Evolutionary conservation across 495 filamentous ascomycete species (phyloP).

Genomic region (Lasiosphaeriaceae sp.): DNA sequence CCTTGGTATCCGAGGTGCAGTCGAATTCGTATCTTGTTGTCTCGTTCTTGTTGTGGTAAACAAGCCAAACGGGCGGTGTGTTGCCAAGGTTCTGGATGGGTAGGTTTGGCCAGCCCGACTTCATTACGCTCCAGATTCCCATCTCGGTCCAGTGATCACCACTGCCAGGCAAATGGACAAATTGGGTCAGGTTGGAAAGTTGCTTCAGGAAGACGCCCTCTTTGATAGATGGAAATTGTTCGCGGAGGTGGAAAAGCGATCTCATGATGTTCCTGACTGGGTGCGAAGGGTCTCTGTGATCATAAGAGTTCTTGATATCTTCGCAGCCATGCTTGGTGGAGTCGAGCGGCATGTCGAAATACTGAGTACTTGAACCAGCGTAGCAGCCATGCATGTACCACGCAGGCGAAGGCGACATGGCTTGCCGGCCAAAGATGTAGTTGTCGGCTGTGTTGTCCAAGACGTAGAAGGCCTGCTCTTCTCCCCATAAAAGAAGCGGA

Average conservation of each 20-base stretch:
- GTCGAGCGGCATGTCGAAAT: slow-evolving; percentile 30
- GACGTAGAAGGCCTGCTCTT: slow-evolving; percentile 67
- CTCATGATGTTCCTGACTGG: slow-evolving; percentile 55
- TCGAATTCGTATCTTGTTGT: slow-evolving; percentile 58
- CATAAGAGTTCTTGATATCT: slow-evolving; percentile 61
- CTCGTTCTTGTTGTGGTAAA: slow-evolving; percentile 61
- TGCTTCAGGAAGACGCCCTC: slow-evolving; percentile 58
- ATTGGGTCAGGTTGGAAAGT: slow-evolving; percentile 57
- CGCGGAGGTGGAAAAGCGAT: slow-evolving; percentile 60
- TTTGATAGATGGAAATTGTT: slow-evolving; percentile 57
- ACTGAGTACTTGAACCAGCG: slow-evolving; percentile 55
- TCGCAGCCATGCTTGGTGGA: slow-evolving; percentile 59
- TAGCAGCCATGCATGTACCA: slow-evolving; percentile 71
- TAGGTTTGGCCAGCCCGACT: slow-evolving; percentile 6
- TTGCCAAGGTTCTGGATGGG: slow-evolving; percentile 63
- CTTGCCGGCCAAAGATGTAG: slow-evolving; percentile 65
- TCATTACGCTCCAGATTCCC: slow-evolving; percentile 53
- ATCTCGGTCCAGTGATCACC: slow-evolving; percentile 56
- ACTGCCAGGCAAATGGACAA: slow-evolving; percentile 54
- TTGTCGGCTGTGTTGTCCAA: slow-evolving; percentile 64
- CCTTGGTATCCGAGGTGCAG: slow-evolving; percentile 40
- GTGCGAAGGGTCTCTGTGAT: slow-evolving; percentile 51
- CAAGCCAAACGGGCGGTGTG: slow-evolving; percentile 56
- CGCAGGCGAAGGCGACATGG: slow-evolving; percentile 60
- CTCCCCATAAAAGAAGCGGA: slow-evolving; percentile 62